These are phyloP conservation scores for Choiromyces venosus DNA, from an alignment of 495 filamentous ascomycete genomes.

Conservation along the genomic window DNA sequence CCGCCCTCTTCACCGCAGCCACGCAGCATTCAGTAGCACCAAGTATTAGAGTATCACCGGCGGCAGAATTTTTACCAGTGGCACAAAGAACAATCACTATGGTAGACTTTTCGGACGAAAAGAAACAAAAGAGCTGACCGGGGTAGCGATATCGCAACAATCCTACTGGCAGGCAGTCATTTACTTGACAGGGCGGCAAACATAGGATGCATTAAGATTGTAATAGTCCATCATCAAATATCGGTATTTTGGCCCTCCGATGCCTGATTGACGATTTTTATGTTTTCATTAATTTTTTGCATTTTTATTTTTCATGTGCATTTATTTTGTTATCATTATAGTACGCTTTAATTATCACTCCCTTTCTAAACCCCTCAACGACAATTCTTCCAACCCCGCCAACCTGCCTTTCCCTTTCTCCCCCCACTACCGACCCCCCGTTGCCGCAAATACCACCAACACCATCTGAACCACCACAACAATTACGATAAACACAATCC, in stretches of 20 bases:
- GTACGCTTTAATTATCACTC: background rate
- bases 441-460: background rate
- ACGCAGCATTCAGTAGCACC: background rate
- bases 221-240: background rate
- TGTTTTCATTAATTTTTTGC: background rate
- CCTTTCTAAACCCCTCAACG: background rate
- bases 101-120: background rate
- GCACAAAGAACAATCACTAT: background rate
- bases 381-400: constrained; percentile 1
- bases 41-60: background rate
- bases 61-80: background rate
- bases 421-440: too few relatives aligned
- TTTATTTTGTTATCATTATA: background rate
- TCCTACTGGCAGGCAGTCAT: background rate
- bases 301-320: background rate
- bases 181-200: background rate
- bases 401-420: background rate
- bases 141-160: background rate
- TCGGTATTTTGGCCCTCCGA: background rate
- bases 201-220: background rate
- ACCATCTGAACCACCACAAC: background rate
- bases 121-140: background rate
- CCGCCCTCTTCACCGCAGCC: constrained; percentile 1
- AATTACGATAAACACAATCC: background rate
- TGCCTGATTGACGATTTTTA: background rate